These are phyloP conservation scores for Aspergillus fischeri DNA, from an alignment of 2,329 filamentous ascomycete species.

Conservation along the genomic window DNA sequence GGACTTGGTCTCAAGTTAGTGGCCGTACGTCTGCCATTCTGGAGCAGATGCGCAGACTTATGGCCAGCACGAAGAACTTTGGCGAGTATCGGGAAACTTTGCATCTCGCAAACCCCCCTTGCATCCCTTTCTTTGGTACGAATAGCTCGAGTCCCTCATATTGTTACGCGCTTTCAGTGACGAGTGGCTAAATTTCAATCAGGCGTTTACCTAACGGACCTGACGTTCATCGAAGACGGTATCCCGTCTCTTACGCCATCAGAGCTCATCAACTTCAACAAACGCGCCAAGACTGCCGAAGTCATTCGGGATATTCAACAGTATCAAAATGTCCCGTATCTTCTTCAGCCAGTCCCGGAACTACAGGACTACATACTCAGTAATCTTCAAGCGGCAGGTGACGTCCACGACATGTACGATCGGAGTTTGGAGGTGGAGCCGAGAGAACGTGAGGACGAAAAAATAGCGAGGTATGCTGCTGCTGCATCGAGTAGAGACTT, in stretches of 20 bases:
- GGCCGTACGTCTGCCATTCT: slow-evolving; percentile 74
- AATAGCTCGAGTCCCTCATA: background rate
- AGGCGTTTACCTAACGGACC: slow-evolving; percentile 94
- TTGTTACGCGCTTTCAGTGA: background rate
- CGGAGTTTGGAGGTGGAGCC: slow-evolving; percentile 91
- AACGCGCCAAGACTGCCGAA: slow-evolving; percentile 94
- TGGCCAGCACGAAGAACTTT: slow-evolving; percentile 98
- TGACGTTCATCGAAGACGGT: slow-evolving; percentile 97
- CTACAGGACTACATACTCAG: slow-evolving; percentile 94
- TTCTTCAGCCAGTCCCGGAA: slow-evolving; percentile 81
- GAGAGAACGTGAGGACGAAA: slow-evolving; percentile 94
- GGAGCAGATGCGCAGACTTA: slow-evolving; percentile 88
- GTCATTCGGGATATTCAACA: slow-evolving; percentile 98
- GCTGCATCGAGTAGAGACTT: slow-evolving; percentile 37
- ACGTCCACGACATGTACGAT: slow-evolving; percentile 99
- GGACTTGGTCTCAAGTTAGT: slow-evolving; percentile 93
- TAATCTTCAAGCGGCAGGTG: slow-evolving; percentile 91
- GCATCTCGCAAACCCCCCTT: slow-evolving; percentile 89
- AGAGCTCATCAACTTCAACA: slow-evolving; percentile 96
- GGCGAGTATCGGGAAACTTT: slow-evolving; percentile 91
- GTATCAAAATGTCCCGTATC: slow-evolving; percentile 97
- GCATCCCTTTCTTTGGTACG: slow-evolving; percentile 95
- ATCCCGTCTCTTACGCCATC: slow-evolving; percentile 96
- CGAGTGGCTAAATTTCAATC: slow-evolving; percentile 6
- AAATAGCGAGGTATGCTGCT: slow-evolving; percentile 85